Base-by-base conservation (phyloP, 2,329 filamentous ascomycete species). In the Colletotrichum sansevieriae region DNA sequence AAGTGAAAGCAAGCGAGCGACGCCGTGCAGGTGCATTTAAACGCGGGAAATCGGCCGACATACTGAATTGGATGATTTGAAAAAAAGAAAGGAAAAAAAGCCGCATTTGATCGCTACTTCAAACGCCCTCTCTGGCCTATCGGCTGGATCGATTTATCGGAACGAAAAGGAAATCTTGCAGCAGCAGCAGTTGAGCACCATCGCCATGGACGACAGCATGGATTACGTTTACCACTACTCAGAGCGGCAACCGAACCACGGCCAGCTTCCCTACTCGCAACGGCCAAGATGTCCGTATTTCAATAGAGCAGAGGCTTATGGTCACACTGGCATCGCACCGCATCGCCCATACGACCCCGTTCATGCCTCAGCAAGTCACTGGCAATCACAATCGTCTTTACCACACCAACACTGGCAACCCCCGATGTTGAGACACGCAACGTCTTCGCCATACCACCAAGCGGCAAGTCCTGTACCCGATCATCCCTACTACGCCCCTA, bases 351-450 rank as follows among this genome's bases (percentile, higher is more conserved):
- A 75, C 57, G 76, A 75, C 46, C 72, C 76, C 18, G 72, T 76
- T 43, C 76, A 77, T 60, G 70, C 73, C 35, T 70, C 74, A 39
- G 70, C 74, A 20, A 71, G 62, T 52, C 63, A 72, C 43, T 78
- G 77, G 77, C 55, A 65, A 11, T 37, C 65, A 12, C 54, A 58
- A 44, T 39, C 54, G 12, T 61, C 51, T 22, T 39, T 39, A n/a
- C 56, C 37, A 22, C 55, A 43, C 3, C 51, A 61, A 43, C 66
- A 69, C 47, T 70, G 67, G 67, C 55, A 64, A 18, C 33, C 43
- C 25, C 52, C 15, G 7, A 41, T 64, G 46, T 12, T 54, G 49
- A 46, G 46, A n/a, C 58, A 56, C 33, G 47, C 37, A 37, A 63
- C 37, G 13, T 54, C 55, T 18, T 25, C 39, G 9, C 51, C 58